Percentiles rank a stretch among this genome's conserved stretches.
These are phyloP conservation scores for Eucalyptus leucophloia DNA, from an alignment of 345 rosid genomes.

Conservation along the genomic window DNA sequence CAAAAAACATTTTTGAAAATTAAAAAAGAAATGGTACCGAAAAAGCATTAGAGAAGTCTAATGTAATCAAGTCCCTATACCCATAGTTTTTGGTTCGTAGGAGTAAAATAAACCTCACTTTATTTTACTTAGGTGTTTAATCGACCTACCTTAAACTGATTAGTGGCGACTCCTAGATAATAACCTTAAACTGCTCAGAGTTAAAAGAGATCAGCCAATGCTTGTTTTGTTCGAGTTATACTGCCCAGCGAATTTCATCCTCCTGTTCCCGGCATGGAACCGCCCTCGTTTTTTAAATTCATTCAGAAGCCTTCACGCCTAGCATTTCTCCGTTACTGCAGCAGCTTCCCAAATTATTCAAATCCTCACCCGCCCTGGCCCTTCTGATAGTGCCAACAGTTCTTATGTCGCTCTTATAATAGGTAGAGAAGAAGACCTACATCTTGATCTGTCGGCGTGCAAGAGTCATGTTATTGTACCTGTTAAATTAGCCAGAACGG, in stretches of 20 bases:
- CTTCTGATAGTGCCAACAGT: rapidly evolving
- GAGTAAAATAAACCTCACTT: too few species aligned
- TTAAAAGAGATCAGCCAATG: neutral
- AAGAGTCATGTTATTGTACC: neutral
- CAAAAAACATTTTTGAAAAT: too few species aligned
- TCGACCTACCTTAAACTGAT: too few species aligned
- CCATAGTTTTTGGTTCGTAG: too few species aligned
- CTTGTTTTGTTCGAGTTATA: neutral
- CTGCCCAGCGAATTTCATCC: rapidly evolving
- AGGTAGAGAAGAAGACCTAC: neutral
- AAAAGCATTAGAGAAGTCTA: too few species aligned
- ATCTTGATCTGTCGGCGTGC: rapidly evolving
- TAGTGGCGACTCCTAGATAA: too few species aligned
- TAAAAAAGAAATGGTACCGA: too few species aligned
- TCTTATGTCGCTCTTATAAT: neutral
- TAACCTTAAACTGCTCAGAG: too few species aligned
- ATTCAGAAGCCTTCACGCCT: rapidly evolving
- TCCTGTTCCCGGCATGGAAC: rapidly evolving
- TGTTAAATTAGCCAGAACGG: rapidly evolving
- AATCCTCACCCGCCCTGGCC: rapidly evolving
- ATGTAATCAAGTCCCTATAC: too few species aligned
- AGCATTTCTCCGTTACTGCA: neutral
- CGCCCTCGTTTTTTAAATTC: rapidly evolving
- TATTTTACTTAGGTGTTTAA: too few species aligned
- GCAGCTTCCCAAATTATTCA: neutral